Evolutionary conservation across 164 flowering plant species (phyloP).

Genomic region (Tinospora cordifolia): DNA sequence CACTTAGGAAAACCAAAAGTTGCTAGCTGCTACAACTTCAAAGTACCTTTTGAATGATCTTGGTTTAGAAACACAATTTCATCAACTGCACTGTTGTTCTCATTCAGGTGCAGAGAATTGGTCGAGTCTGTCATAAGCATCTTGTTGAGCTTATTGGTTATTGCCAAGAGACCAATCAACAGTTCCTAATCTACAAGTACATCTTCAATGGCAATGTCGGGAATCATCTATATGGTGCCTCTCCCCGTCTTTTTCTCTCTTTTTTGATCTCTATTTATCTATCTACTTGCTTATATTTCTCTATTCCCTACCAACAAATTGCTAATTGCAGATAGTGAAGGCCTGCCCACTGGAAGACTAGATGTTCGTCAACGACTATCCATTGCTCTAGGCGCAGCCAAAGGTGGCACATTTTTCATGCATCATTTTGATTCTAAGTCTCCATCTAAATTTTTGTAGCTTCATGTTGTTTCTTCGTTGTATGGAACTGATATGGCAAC

Average conservation of each 20-base stretch:
- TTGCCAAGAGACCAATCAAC: conserved; percentile 31
- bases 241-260: conserved; percentile 8
- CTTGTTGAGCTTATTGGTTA: conserved; percentile 42
- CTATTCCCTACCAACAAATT: background rate
- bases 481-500: background rate
- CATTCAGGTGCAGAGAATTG: conserved; percentile 31
- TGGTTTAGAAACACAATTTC: background rate
- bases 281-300: background rate
- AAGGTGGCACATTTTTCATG: conserved; percentile 23
- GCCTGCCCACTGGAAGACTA: conserved; percentile 37
- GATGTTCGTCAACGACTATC: conserved; percentile 31
- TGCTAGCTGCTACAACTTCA: background rate
- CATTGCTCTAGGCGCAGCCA: conserved; percentile 43
- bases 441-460: background rate
- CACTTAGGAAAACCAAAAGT: background rate
- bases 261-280: background rate
- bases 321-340: conserved; percentile 29
- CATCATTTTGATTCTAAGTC: background rate
- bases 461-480: background rate
- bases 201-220: conserved; percentile 40
- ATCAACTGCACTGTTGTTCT: background rate
- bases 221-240: conserved; percentile 36
- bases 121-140: conserved; percentile 28
- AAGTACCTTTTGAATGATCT: background rate
- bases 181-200: conserved; percentile 36